Base-by-base conservation (phyloP, 495 filamentous ascomycete genomes). In the Lentithecium fluviatile region DNA sequence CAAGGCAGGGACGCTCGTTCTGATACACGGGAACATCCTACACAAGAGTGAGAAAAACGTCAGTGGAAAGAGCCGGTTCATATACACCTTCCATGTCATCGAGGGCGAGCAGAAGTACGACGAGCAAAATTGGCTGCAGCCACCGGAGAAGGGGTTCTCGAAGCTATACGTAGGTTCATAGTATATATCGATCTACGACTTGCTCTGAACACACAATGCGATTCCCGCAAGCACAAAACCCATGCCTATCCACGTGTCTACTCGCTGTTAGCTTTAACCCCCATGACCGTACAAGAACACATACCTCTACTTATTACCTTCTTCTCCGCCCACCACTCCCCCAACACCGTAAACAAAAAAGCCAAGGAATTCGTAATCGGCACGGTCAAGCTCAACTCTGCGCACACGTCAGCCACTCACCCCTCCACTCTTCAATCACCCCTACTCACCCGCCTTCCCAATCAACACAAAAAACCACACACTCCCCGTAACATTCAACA, bases 41-140 rank as follows among this genome's bases (percentile, higher is more conserved):
- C 94, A 98, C 71, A 94, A 96, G 82, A 97, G 94, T 73, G 90
- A 95, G 80, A 88, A 79, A 80, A 98, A 98, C 67, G 73, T 81
- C 34, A 95, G 94, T 67, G 72, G 77, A 56, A 88, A 86, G 75
- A 92, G 91, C 56, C 82, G 94, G 68, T 95, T 90, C 71, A 96
- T 96, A 23, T 98, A 98, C 75, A 98, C 95, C 0, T 98, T 97
- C 68, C 94, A 98, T 78, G 82, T 96, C 40, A 97, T 97, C 70
- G 94, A 97, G 73, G 89, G 90, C 0, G 85, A 88, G 49, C 82
- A 86, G 40, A 75, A 75, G 38, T 98, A 96, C 73, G 95, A 97
- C 76, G 80, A 79, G 75, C 77, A 78, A 71, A 98, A 98, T 72
- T 98, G 94, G 94, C 68, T 98, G 70, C 92, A 96, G 77, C 91